phyloP scores from a whole-genome alignment of 164 flowering plant species.

The Vitis rupestris region DNA sequence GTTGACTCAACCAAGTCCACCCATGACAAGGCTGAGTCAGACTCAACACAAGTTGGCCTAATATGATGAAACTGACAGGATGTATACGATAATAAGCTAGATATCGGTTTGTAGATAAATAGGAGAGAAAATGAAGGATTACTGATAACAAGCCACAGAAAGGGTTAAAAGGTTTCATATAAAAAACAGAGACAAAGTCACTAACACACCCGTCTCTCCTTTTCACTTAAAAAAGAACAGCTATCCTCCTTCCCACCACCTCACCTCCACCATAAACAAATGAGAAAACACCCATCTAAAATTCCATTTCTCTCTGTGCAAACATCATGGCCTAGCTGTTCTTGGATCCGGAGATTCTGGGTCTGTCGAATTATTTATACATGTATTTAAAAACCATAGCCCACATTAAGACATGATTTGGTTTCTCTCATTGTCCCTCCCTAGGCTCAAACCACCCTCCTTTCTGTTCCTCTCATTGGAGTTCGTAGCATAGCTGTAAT shows the following conservation, averaged over 20 bases:
- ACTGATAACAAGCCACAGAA: constrained; percentile 2
- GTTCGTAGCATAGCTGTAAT: constrained; percentile 40
- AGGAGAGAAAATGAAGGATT: constrained; percentile 5
- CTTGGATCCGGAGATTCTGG: constrained; percentile 92
- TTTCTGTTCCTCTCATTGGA: constrained; percentile 25
- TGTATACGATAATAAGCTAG: too few relatives aligned
- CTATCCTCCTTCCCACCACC: constrained; percentile 18
- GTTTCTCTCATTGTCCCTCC: constrained; percentile 33
- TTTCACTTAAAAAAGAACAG: constrained; percentile 25
- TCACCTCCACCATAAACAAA: constrained; percentile 41
- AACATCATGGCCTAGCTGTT: constrained; percentile 83
- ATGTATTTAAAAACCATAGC: constrained; percentile 19
- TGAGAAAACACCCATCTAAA: constrained; percentile 35
- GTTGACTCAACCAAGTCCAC: constrained; percentile 9
- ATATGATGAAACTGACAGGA: constrained; percentile 6
- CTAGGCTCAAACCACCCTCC: constrained; percentile 22
- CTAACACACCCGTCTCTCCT: constrained; percentile 22
- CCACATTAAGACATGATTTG: constrained; percentile 62
- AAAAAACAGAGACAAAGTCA: constrained; percentile 25
- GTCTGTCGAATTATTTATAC: constrained; percentile 23
- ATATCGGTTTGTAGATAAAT: background rate
- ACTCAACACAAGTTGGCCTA: constrained; percentile 3
- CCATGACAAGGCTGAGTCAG: constrained; percentile 12
- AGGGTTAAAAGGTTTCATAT: constrained; percentile 14
- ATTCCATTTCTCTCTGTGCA: constrained; percentile 54